Evolutionary conservation across 148 eudicot species (phyloP), one percentile per base, ranked within the genome.

Genomic region (Rhododendron ovatum): DNA sequence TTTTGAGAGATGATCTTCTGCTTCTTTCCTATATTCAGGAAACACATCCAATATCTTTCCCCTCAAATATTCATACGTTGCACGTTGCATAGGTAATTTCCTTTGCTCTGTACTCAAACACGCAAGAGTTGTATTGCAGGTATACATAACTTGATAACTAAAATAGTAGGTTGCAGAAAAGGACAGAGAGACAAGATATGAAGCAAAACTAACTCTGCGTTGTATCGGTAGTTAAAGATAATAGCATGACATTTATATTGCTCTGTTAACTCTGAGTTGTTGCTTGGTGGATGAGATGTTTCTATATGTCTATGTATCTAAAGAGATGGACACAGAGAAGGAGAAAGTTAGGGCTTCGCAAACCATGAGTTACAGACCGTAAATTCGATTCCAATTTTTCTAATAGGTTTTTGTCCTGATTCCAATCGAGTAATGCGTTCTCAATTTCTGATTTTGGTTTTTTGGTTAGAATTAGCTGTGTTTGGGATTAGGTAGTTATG

Each of bases 1-100:
- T 93, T 96, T 96, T 50, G 99, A 95, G 87, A 96, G 97, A 92
- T 96, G 99, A 69, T 95, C 98, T 89, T 95, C 99, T n/a, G 99
- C 99, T 88, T 95, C 96, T 91, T 95, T 96, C 84, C 81, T 91
- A 69, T 96, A 93, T 75, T 94, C 96, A 45, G 96, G 95, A 88
- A 95, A 90, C 45, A 92, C 98, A 71, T 96, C 99, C 91, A 95
- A 83, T 82, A 96, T 81, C 87, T 96, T 96, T 83, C 99, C 99
- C 90, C 91, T 92, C 86, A 96, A 91, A 91, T 95, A 93, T 89
- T 96, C 97, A 86, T 92, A 94, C 15, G 90, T 91, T 50, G 99
- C 98, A 84, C 99, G 98, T 30, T 92, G 92, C 81, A 84, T n/a
- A 14, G 93, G 89, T 26, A 91, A 87, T 89, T 93, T 94, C 88